Conservation (phyloP, 2,329 filamentous ascomycete species). For the Xylariomycetidae sp. region DNA sequence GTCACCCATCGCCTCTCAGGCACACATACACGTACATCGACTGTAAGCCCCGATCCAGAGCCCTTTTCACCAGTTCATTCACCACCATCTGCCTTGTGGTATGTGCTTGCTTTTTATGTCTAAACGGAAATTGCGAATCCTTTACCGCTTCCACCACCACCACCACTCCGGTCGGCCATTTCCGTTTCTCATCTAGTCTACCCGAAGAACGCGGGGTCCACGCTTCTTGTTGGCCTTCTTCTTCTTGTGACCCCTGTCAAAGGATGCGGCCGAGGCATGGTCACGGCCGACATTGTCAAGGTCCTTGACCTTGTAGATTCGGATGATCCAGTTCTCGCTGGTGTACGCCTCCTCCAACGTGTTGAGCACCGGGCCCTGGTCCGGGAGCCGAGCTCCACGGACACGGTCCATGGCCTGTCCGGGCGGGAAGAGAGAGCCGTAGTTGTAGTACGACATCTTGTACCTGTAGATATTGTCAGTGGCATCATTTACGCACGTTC, state of each 20-base stretch:
- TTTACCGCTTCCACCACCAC: too few species aligned
- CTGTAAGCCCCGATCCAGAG: too few species aligned
- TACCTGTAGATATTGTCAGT: conserved; percentile 58
- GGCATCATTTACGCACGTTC: neutral
- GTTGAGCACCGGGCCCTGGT: conserved; percentile 76
- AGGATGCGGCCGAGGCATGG: conserved; percentile 62
- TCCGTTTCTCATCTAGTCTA: conserved; percentile 48
- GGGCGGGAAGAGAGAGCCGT: conserved; percentile 80
- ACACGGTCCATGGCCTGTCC: conserved; percentile 90
- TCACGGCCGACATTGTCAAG: conserved; percentile 93
- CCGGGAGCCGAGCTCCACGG: conserved; percentile 72
- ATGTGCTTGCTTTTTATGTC: too few species aligned
- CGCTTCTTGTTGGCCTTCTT: conserved; percentile 69
- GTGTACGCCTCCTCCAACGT: conserved; percentile 96
- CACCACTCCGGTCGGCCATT: neutral
- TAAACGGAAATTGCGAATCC: neutral
- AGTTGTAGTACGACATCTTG: conserved; percentile 99
- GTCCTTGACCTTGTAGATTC: conserved; percentile 99
- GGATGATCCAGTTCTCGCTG: conserved; percentile 99
- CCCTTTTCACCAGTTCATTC: too few species aligned
- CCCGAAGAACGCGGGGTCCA: conserved; percentile 63
- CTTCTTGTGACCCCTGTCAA: conserved; percentile 77
- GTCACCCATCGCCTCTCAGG: too few species aligned
- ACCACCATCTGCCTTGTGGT: too few species aligned
- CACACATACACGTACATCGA: too few species aligned